Percentiles rank a stretch among this genome's conserved stretches.
phyloP scores from a whole-genome alignment of 2,329 filamentous ascomycete species.

The Trichophyton benhamiae region DNA sequence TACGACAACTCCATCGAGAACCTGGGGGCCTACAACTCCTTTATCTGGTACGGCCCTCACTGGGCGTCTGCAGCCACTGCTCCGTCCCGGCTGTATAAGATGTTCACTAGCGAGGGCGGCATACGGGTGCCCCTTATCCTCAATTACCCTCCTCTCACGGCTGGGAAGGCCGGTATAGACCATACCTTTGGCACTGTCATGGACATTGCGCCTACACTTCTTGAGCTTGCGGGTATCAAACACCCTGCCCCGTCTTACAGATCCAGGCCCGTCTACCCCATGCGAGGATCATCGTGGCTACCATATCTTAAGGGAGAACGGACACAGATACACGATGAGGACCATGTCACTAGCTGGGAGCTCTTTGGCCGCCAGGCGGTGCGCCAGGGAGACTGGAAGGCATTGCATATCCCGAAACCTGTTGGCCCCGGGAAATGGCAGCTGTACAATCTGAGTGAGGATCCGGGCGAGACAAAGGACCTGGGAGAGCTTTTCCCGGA shows the following conservation, averaged over 20 bases:
- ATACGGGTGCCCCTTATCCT: conserved; percentile 44
- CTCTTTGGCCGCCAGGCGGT: conserved; percentile 43
- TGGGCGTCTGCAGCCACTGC: conserved; percentile 46
- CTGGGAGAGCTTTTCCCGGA: conserved; percentile 32
- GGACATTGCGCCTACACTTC: conserved; percentile 39
- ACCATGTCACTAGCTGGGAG: conserved; percentile 47
- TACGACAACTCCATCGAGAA: conserved; percentile 49
- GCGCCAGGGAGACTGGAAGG: conserved; percentile 46
- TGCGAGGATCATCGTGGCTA: conserved; percentile 41
- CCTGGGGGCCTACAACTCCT: conserved; percentile 45
- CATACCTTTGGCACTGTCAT: conserved; percentile 43
- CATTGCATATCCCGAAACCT: conserved; percentile 45
- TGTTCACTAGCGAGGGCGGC: conserved; percentile 39
- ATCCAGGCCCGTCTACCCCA: conserved; percentile 39
- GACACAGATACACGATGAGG: conserved; percentile 37
- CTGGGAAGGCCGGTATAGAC: conserved; percentile 28
- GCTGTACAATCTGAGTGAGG: conserved; percentile 42
- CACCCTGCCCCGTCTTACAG: conserved; percentile 44
- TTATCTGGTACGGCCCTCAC: conserved; percentile 49
- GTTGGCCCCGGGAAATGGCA: conserved; percentile 47
- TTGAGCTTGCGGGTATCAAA: conserved; percentile 30
- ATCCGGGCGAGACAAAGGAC: conserved; percentile 42
- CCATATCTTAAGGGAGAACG: conserved; percentile 23
- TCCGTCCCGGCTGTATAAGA: conserved; percentile 39
- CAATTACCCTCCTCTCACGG: conserved; percentile 25